Evolutionary conservation across 1,139 yeast species (phyloP), one percentile per base, ranked within the genome.

Genomic region (Yamadazyma conglobata): DNA sequence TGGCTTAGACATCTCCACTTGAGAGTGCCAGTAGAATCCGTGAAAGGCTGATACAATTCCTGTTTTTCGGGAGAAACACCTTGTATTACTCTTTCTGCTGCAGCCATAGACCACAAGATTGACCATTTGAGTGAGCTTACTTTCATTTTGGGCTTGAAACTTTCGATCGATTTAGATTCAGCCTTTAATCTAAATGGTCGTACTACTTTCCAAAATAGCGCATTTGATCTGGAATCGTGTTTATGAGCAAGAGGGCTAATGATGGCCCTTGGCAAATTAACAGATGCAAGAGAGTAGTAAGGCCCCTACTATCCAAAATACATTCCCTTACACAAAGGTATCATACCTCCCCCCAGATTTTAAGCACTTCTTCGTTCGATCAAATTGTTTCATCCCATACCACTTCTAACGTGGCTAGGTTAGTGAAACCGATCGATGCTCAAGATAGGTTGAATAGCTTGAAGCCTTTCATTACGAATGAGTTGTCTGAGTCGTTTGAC

Each of bases 1-100:
- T 83, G 71, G 15, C 60, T 53, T 24, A 89, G 54, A 59, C 97
- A 89, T 7, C 64, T 58, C 89, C 94, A 89, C 34, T 64, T 62
- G 13, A 52, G 38, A 10, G 47, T 37, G 1, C 63, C 61, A 29
- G 53, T 41, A 6, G 59, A 47, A 14, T 59, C 48, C 5, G 51
- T 43, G 30, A 62, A 63, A 0, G 94, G 80, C 16, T 54, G 42
- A 49, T 88, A 89, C 24, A 73, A 54, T 8, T 58, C 50, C 37
- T 68, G 72, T 25, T 63, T 58, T 12, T 49, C 52, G 1, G 72
- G 71, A 2, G 55, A 34, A 1, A 66, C 64, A 0, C 70, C 70
- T 10, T n/a, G n/a, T n/a, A 22, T 18, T 4, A 60, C 20, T n/a
- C 14, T 29, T 8, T 22, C 31, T 10, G 15, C 20, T 6, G 17